Evolutionary conservation across 2,329 filamentous ascomycete species (phyloP).

Genomic region (Ophiostoma triangulosporum): DNA sequence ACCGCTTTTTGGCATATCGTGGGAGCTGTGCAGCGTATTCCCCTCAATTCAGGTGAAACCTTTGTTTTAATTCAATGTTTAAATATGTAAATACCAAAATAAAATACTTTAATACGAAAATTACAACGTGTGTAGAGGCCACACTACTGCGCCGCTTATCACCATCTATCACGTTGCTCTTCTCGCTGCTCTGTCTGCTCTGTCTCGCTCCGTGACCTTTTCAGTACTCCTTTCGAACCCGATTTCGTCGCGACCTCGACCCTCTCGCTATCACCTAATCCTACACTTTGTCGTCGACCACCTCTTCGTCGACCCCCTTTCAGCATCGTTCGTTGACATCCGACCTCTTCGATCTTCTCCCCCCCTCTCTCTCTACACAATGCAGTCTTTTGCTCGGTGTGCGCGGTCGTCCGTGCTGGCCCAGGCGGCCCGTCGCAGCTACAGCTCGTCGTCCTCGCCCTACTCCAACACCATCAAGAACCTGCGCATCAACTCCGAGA

Average conservation of each 20-base stretch:
- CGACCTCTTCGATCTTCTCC: neutral
- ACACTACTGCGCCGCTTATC: neutral
- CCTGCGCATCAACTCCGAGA: slow-evolving; percentile 83
- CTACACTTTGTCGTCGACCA: neutral
- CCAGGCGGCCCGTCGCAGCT: slow-evolving; percentile 53
- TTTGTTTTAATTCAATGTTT: neutral
- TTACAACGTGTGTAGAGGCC: neutral
- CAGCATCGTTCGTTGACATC: neutral
- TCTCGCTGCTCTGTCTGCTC: neutral
- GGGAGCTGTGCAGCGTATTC: neutral
- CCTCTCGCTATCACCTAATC: neutral
- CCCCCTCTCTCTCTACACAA: slow-evolving; percentile 22
- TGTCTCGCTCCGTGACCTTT: neutral
- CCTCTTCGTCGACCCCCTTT: neutral
- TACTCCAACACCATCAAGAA: slow-evolving; percentile 68
- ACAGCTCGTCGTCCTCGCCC: slow-evolving; percentile 56
- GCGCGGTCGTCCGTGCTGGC: slow-evolving; percentile 52
- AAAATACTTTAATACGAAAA: neutral
- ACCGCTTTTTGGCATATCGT: neutral
- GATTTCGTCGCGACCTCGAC: neutral
- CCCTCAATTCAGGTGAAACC: neutral
- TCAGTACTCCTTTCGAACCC: neutral
- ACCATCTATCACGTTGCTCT: neutral
- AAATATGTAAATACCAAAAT: neutral
- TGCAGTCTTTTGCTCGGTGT: slow-evolving; percentile 77